These are phyloP conservation scores for Brassica juncea DNA, from an alignment of 345 rosid species.

Conservation along the genomic window DNA sequence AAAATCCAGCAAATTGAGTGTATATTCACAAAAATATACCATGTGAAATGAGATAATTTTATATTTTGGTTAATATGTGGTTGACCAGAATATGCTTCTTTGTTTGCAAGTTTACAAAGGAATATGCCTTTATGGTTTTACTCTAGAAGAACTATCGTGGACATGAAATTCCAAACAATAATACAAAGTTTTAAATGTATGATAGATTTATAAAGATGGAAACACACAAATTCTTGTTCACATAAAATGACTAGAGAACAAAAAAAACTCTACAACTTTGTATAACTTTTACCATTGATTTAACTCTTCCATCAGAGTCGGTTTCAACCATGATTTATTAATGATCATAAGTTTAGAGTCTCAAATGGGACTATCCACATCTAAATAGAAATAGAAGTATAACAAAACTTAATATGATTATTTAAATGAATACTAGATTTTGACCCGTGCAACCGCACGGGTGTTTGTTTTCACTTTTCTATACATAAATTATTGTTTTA, in stretches of 20 bases:
- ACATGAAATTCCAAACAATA: background rate
- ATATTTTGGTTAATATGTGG: background rate
- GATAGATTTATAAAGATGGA: background rate
- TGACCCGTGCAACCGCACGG: no score
- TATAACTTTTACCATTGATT: background rate
- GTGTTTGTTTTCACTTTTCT: no score
- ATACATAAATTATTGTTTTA: no score
- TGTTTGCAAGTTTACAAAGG: background rate
- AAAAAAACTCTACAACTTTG: background rate
- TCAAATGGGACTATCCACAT: background rate
- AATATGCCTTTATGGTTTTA: constrained; percentile 15
- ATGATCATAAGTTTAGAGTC: background rate
- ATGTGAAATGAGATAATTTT: background rate
- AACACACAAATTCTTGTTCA: no score
- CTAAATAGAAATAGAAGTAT: background rate
- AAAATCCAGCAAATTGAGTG: background rate
- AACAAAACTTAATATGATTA: no score
- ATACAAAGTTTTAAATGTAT: background rate
- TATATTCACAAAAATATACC: constrained; percentile 8
- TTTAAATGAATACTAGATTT: no score
- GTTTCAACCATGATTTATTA: background rate
- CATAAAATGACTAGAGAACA: background rate
- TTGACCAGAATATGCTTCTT: constrained; percentile 28
- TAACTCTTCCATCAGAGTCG: background rate
- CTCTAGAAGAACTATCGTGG: background rate